phyloP scores from a whole-genome alignment of 2,329 filamentous ascomycete species.

The Fusarium solani-melongenae region DNA sequence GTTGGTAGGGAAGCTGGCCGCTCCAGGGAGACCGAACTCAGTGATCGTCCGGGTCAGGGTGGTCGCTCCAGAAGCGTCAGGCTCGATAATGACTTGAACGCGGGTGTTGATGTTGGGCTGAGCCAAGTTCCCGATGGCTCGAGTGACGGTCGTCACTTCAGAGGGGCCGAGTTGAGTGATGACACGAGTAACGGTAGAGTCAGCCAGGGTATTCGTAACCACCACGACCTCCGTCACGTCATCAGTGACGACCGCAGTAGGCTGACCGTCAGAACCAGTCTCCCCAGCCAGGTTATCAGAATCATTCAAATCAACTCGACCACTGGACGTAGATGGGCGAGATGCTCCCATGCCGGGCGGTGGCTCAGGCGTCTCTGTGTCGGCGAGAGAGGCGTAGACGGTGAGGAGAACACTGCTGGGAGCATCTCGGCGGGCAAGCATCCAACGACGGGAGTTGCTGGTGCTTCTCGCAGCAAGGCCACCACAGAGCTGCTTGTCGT shows the following conservation, averaged over 20 bases:
- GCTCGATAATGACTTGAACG: background rate
- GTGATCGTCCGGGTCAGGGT: background rate
- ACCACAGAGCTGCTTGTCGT: slow-evolving; percentile 55
- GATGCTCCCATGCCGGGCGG: slow-evolving; percentile 49
- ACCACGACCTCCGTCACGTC: background rate
- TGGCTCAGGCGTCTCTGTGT: slow-evolving; percentile 41
- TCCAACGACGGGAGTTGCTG: slow-evolving; percentile 14
- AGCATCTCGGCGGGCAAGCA: slow-evolving; percentile 40
- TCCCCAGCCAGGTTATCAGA: background rate
- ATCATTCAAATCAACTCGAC: background rate
- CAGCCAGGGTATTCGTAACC: background rate
- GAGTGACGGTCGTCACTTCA: background rate
- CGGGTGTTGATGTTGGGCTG: background rate
- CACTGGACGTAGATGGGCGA: background rate
- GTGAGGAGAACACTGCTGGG: slow-evolving; percentile 52
- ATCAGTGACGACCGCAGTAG: background rate
- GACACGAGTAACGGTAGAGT: background rate
- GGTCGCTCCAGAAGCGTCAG: background rate
- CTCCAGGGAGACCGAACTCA: background rate
- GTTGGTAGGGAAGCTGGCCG: background rate
- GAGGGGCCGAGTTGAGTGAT: background rate
- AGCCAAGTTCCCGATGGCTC: background rate
- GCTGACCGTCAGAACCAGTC: background rate
- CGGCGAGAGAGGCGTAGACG: slow-evolving; percentile 54
- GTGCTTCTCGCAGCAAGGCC: slow-evolving; percentile 43